phyloP scores from a whole-genome alignment of 225 moss, liverwort and hornwort species.

The Sphagnum contortum region DNA sequence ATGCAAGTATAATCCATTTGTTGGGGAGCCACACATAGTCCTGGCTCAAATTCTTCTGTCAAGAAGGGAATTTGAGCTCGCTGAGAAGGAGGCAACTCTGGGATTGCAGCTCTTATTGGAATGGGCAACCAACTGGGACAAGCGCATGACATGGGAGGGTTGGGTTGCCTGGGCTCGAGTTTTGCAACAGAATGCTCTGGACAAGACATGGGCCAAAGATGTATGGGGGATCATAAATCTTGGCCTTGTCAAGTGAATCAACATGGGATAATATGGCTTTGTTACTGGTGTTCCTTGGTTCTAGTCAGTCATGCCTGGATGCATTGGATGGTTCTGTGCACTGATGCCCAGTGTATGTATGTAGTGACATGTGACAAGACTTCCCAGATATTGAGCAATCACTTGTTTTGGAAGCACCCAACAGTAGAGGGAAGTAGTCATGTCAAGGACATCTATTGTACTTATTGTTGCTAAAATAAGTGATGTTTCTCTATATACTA shows the following conservation, averaged over 20 bases:
- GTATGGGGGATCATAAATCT: conserved; percentile 48
- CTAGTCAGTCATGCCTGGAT: no score
- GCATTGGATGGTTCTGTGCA: no score
- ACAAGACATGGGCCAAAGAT: conserved; percentile 54
- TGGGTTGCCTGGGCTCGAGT: conserved; percentile 73
- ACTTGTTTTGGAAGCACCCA: no score
- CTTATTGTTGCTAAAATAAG: no score
- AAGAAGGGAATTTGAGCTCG: conserved; percentile 43
- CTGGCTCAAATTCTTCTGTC: conserved; percentile 54
- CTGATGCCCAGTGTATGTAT: no score
- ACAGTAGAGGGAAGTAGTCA: no score
- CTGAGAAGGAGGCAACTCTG: conserved; percentile 34
- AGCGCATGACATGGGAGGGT: conserved; percentile 85
- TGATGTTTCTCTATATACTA: no score
- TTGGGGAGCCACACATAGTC: conserved; percentile 60
- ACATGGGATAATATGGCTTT: no score
- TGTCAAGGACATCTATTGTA: no score
- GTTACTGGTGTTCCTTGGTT: no score
- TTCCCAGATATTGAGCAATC: no score
- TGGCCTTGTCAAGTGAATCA: conserved; percentile 52
- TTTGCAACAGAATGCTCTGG: conserved; percentile 25
- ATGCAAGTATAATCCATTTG: conserved; percentile 29
- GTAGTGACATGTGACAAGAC: no score
- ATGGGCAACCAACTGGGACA: conserved; percentile 87
- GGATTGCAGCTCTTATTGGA: conserved; percentile 59